A percentile compares a stretch with the other conserved stretches of the same genome.
These are phyloP conservation scores for Aquanectria penicillioides DNA, from an alignment of 2,329 filamentous ascomycete genomes.

Conservation along the genomic window DNA sequence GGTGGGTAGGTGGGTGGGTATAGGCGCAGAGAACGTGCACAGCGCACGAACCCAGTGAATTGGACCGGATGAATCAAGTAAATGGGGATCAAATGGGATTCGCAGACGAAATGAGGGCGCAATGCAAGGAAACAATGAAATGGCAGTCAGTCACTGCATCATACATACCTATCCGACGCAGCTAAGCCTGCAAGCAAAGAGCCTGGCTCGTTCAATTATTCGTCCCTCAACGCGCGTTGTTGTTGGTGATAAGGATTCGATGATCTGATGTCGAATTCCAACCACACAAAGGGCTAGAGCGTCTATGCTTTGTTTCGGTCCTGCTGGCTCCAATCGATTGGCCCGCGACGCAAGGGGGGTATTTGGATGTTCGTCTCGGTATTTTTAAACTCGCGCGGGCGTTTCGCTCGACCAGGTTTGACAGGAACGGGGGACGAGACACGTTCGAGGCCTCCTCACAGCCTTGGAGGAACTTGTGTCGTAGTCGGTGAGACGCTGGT, in stretches of 20 bases:
- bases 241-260: too few species aligned
- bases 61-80: constrained; percentile 11
- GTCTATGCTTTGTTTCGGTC: too few species aligned
- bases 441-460: constrained; percentile 7
- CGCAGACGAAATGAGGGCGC: neutral
- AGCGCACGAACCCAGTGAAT: neutral
- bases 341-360: constrained; percentile 33
- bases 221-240: too few species aligned
- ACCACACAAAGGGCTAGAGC: constrained; percentile 18
- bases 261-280: too few species aligned
- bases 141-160: neutral
- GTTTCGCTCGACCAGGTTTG: neutral
- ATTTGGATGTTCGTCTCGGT: neutral
- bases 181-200: too few species aligned
- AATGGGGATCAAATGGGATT: neutral
- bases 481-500: neutral
- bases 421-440: neutral
- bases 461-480: neutral
- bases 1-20: too few species aligned
- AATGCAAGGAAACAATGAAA: neutral
- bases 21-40: neutral
- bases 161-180: too few species aligned
- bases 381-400: neutral
- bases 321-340: constrained; percentile 31
- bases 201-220: too few species aligned